Evolutionary conservation across 202 grass and related monocot species (phyloP), one percentile per base, ranked within the genome.

Genomic region (Setaria italica): DNA sequence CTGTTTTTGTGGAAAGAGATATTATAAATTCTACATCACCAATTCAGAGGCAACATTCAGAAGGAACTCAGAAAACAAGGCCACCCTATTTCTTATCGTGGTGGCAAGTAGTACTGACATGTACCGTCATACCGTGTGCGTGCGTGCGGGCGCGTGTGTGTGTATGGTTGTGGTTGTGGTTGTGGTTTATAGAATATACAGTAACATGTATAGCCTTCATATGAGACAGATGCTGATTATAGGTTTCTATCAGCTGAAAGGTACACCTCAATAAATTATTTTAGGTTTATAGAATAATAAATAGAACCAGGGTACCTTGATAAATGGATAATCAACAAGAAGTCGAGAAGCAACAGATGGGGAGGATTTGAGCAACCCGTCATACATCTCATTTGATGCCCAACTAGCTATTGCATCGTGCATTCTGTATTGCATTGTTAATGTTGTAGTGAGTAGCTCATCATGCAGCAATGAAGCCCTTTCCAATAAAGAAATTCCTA

Each of bases 301-400:
- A 47, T 41, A 71, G 53, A 20, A 7, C 14, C 46, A 65, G 12
- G 39, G 39, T 91, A 95, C 92, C 95, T 93, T 90, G 33, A 97
- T 80, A 71, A 85, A 95, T 81, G 91, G 91, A 85, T 87, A 87
- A 90, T 97, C 80, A 57, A 85, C 80, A 87, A 97, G 95, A 85
- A 97, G 91, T 84, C 85, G 80, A 63, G 90, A 90, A 73, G 91
- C 89, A 12, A 92, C 85, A 4, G 85, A 81, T 65, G 92, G 85
- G 41, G 88, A 89, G 9, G 95, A 95, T 76, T 91, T 68, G 49
- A 95, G 71, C 77, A 85, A 82, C 11, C 95, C 92, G 33, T 57
- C 81, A 85, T 97, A 95, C 91, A 97, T 97, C 89, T 97, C 92
- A 14, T 91, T 93, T 1, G 95, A 97, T 78, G 91, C 90, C 95